phyloP scores from a whole-genome alignment of 108 stramenopile genomes.

The Nitzschia inconspicua region DNA sequence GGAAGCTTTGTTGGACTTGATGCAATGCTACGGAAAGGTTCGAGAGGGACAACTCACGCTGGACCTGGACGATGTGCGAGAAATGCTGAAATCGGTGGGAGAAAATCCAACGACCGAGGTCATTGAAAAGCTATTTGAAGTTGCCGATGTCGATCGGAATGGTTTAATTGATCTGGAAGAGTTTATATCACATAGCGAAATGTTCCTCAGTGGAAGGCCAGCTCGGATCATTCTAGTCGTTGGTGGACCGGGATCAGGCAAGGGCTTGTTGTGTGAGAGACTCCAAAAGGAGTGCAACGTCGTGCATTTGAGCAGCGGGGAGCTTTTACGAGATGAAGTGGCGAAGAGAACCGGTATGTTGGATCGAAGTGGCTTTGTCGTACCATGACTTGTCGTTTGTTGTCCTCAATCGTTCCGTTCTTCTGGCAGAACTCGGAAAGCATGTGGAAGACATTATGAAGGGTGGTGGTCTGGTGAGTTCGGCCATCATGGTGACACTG shows the following conservation, averaged over 20 bases:
- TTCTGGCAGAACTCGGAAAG: conserved; percentile 46
- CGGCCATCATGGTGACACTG: conserved; percentile 66
- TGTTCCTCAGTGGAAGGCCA: conserved; percentile 51
- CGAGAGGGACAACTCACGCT: conserved; percentile 28
- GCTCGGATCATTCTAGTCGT: conserved; percentile 85
- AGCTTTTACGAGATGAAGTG: conserved; percentile 88
- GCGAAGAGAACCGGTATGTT: conserved; percentile 44
- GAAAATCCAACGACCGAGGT: conserved; percentile 50
- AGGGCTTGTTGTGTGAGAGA: conserved; percentile 74
- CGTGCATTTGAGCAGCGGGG: conserved; percentile 86
- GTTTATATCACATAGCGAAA: conserved; percentile 9
- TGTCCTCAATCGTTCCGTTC: neutral
- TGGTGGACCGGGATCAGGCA: conserved; percentile 91
- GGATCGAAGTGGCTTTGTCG: neutral
- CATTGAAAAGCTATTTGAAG: conserved; percentile 43
- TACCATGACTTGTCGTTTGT: neutral
- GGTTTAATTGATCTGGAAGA: conserved; percentile 39
- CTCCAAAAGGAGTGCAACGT: conserved; percentile 74
- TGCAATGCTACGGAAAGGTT: conserved; percentile 50
- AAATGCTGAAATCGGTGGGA: conserved; percentile 49
- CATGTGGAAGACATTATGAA: conserved; percentile 84
- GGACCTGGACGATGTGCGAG: conserved; percentile 59
- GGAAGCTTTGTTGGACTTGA: conserved; percentile 50
- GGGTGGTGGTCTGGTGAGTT: conserved; percentile 70
- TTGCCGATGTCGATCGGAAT: conserved; percentile 40